Conservation (phyloP, 148 eudicot species). For the Polygonum aviculare region DNA sequence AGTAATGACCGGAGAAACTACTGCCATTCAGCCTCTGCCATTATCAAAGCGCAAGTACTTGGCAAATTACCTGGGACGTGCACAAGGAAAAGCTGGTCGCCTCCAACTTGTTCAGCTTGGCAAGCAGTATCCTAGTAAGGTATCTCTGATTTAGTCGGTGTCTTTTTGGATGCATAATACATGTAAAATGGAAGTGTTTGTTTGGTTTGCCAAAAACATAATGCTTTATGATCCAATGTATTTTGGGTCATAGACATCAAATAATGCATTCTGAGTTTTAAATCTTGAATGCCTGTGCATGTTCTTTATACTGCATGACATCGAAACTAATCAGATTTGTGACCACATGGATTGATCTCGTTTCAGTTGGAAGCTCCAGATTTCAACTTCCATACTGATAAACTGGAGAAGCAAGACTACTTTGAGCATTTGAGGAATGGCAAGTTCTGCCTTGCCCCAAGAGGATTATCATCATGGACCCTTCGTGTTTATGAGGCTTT, state of each 20-base stretch:
- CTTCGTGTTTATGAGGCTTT: conserved; percentile 91
- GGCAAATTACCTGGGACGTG: conserved; percentile 81
- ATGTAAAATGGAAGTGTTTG: no score
- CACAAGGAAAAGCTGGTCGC: conserved; percentile 76
- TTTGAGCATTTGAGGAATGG: conserved; percentile 86
- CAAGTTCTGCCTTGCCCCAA: conserved; percentile 91
- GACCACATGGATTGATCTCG: conserved; percentile 26
- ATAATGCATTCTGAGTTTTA: no score
- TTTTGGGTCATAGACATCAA: no score
- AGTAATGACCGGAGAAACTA: conserved; percentile 60
- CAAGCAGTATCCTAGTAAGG: conserved; percentile 71
- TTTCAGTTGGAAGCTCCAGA: conserved; percentile 97
- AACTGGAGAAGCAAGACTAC: conserved; percentile 64
- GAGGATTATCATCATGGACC: conserved; percentile 98
- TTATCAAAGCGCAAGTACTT: conserved; percentile 65
- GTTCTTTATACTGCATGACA: no score
- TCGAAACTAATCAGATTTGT: neutral
- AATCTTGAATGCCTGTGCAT: no score
- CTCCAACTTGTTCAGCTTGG: conserved; percentile 72
- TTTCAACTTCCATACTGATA: conserved; percentile 80
- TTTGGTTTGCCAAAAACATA: no score
- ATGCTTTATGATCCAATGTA: no score
- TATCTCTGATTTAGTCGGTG: conserved; percentile 14
- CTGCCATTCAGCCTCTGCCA: conserved; percentile 63
- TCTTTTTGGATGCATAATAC: no score